These are phyloP conservation scores for Salix dunnii DNA, from an alignment of 345 rosid genomes.

Conservation along the genomic window DNA sequence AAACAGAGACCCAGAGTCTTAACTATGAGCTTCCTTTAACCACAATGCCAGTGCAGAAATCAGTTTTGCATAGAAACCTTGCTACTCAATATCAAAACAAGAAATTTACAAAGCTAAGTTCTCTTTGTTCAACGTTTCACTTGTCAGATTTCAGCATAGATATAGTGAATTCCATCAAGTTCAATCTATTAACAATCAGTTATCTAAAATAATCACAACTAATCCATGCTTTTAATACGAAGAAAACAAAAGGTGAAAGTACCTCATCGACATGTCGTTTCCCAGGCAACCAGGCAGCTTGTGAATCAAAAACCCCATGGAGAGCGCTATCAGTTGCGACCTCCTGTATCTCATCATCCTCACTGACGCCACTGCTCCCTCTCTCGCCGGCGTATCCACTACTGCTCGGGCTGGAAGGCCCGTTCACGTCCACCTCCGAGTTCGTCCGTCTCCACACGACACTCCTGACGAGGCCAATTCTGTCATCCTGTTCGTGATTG, in stretches of 20 bases:
- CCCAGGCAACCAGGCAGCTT: slow-evolving; percentile 62
- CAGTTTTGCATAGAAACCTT: not conserved
- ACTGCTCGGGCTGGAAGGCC: slow-evolving; percentile 72
- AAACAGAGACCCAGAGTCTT: not conserved
- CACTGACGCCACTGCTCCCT: slow-evolving; percentile 65
- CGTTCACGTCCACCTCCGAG: slow-evolving; percentile 57
- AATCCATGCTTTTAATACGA: too few species aligned
- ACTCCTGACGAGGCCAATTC: slow-evolving; percentile 13
- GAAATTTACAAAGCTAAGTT: not conserved
- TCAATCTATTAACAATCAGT: not conserved
- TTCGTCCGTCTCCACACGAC: slow-evolving; percentile 36
- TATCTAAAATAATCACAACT: not conserved
- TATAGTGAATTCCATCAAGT: not conserved
- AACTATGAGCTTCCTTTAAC: not conserved
- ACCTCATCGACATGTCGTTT: slow-evolving; percentile 92
- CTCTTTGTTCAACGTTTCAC: not conserved
- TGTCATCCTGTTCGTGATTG: not conserved
- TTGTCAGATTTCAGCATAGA: not conserved
- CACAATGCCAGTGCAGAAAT: not conserved
- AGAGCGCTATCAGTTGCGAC: slow-evolving; percentile 29
- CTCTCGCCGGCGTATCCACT: slow-evolving; percentile 95
- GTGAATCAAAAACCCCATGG: slow-evolving; percentile 40
- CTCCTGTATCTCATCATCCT: slow-evolving; percentile 68
- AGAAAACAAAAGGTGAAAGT: not conserved
- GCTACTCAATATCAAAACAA: not conserved